Percentiles rank a stretch among this genome's conserved stretches.
These are phyloP conservation scores for Ogataea pini DNA, from an alignment of 805 yeast species.

Conservation along the genomic window DNA sequence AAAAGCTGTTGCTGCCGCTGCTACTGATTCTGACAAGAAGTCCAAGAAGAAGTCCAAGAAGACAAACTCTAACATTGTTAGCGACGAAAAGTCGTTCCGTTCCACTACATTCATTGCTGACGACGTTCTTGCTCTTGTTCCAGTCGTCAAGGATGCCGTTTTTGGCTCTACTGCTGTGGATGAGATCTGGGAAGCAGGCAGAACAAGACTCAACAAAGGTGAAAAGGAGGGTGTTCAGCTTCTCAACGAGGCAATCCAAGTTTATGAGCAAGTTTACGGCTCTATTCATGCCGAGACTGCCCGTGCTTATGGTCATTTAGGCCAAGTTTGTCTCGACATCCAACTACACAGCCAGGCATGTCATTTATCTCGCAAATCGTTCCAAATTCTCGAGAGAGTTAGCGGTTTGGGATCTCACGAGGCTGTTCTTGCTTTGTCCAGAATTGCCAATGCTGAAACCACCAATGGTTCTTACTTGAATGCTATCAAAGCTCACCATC, in stretches of 20 bases:
- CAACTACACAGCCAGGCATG: slow-evolving; percentile 60
- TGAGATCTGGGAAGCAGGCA: slow-evolving; percentile 71
- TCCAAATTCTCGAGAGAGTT: slow-evolving; percentile 74
- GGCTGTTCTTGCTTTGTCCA: slow-evolving; percentile 67
- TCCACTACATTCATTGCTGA: slow-evolving; percentile 51
- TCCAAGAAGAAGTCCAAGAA: slow-evolving; percentile 34
- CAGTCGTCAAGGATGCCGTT: slow-evolving; percentile 71
- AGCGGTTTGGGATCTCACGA: slow-evolving; percentile 81
- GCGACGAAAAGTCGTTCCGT: slow-evolving; percentile 6
- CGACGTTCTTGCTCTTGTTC: slow-evolving; percentile 70
- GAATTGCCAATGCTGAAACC: slow-evolving; percentile 73
- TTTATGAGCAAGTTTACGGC: slow-evolving; percentile 85
- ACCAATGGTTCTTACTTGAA: slow-evolving; percentile 57
- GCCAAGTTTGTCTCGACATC: slow-evolving; percentile 65
- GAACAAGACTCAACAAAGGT: slow-evolving; percentile 37
- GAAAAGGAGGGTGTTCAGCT: slow-evolving; percentile 60
- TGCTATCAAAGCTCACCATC: slow-evolving; percentile 60
- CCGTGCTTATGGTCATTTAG: slow-evolving; percentile 61
- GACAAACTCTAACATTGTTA: slow-evolving; percentile 13
- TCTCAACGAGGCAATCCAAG: slow-evolving; percentile 66
- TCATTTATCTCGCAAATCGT: slow-evolving; percentile 64
- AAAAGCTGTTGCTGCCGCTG: slow-evolving; percentile 30
- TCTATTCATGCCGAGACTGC: slow-evolving; percentile 77
- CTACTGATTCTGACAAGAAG: slow-evolving; percentile 23
- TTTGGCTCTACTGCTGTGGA: slow-evolving; percentile 68